Evolutionary conservation across 257 asterid genomes (phyloP).

Genomic region (Ballota nigra): DNA sequence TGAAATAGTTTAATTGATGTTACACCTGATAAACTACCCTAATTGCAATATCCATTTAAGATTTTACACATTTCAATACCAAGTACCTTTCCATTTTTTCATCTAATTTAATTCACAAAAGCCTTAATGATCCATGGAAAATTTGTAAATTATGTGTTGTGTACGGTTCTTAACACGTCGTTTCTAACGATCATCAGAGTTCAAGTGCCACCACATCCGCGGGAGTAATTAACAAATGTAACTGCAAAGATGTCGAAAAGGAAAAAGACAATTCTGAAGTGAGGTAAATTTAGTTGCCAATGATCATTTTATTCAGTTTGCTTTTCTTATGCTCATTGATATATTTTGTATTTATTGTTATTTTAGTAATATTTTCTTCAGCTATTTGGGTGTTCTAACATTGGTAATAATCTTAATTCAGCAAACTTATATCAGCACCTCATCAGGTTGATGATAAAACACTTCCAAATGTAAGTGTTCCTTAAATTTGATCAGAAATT

Average conservation of each 20-base stretch:
- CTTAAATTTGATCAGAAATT: background rate
- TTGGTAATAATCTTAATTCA: conserved; percentile 11
- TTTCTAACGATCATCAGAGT: background rate
- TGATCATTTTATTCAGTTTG: background rate
- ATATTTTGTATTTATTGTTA: background rate
- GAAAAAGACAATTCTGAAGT: background rate
- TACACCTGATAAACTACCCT: background rate
- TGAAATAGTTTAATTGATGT: background rate
- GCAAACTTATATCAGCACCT: background rate
- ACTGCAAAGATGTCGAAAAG: background rate
- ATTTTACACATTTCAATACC: too few relatives aligned
- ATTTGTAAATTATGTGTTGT: background rate
- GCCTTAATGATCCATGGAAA: too few relatives aligned
- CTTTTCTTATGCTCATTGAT: background rate
- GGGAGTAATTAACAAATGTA: background rate
- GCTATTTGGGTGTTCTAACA: background rate
- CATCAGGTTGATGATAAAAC: conserved; percentile 3
- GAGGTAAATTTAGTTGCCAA: background rate
- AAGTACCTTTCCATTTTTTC: background rate
- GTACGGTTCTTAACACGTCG: background rate
- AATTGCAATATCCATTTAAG: background rate
- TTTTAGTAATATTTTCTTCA: background rate
- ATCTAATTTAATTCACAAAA: background rate
- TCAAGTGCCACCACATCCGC: background rate
- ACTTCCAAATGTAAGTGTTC: background rate